Percentiles rank a stretch among this genome's conserved stretches.
These are phyloP conservation scores for Excoecaria agallocha DNA, from an alignment of 345 rosid genomes.

Conservation along the genomic window DNA sequence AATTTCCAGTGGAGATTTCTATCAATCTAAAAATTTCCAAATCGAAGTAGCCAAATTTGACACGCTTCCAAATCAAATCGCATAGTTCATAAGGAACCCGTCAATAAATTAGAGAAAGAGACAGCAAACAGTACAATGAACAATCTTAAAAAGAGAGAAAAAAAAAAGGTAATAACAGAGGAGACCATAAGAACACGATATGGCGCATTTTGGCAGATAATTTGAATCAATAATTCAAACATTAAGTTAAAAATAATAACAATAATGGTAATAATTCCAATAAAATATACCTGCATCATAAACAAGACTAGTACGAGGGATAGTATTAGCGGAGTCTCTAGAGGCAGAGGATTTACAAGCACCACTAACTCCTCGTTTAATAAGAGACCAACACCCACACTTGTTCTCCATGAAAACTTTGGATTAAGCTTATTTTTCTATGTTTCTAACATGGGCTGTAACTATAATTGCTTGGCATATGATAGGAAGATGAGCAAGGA, in stretches of 20 bases:
- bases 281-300: conserved; percentile 61
- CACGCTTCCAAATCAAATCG: background rate
- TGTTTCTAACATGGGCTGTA: conserved; percentile 20
- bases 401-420: conserved; percentile 36
- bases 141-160: conserved; percentile 4
- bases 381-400: conserved; percentile 68
- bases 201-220: background rate
- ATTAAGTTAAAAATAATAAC: background rate
- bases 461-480: conserved; percentile 23
- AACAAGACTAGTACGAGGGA: conserved; percentile 75
- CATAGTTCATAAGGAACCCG: background rate
- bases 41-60: background rate
- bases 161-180: background rate
- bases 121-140: background rate
- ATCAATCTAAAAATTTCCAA: background rate
- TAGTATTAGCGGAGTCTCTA: conserved; percentile 47
- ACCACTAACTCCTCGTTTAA: conserved; percentile 48
- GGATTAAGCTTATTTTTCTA: conserved; percentile 6
- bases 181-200: background rate
- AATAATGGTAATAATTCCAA: background rate
- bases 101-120: background rate
- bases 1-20: background rate
- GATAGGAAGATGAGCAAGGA: conserved; percentile 16
- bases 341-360: conserved; percentile 55
- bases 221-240: background rate